Conservation (phyloP, 1,284 basidiomycete species). For the Amylostereum areolatum region DNA sequence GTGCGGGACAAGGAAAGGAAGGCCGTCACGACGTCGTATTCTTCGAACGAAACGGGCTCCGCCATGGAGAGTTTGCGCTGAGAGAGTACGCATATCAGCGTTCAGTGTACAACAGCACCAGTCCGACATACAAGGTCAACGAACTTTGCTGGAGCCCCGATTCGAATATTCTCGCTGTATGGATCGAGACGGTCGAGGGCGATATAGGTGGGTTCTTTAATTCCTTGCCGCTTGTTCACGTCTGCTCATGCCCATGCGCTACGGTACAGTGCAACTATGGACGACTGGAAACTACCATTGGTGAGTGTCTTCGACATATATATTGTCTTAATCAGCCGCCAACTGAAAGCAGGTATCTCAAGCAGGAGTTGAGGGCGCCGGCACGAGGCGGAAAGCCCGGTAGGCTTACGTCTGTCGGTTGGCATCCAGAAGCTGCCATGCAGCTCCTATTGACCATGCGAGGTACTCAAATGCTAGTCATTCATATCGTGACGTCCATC, state of each 20-base stretch:
- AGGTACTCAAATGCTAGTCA: slow-evolving; percentile 38
- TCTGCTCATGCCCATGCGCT: slow-evolving; percentile 1
- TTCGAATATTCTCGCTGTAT: slow-evolving; percentile 81
- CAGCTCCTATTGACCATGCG: slow-evolving; percentile 64
- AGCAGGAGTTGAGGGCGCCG: slow-evolving; percentile 73
- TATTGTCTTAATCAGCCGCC: not conserved
- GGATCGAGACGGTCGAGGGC: slow-evolving; percentile 66
- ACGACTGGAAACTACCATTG: slow-evolving; percentile 95
- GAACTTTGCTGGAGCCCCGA: slow-evolving; percentile 88
- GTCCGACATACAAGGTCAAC: slow-evolving; percentile 53
- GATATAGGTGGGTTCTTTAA: slow-evolving; percentile 55
- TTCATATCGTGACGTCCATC: not conserved
- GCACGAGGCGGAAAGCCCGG: slow-evolving; percentile 16
- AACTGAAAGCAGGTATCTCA: slow-evolving; percentile 66
- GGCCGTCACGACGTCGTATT: slow-evolving; percentile 88
- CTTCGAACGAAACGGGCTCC: slow-evolving; percentile 91
- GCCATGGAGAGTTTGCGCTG: slow-evolving; percentile 86
- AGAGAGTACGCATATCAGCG: slow-evolving; percentile 37
- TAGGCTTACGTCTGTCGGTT: slow-evolving; percentile 65
- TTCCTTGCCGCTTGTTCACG: not conserved
- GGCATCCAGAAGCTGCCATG: slow-evolving; percentile 85
- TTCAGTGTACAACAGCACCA: slow-evolving; percentile 18
- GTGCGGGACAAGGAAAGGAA: slow-evolving; percentile 60
- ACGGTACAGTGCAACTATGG: slow-evolving; percentile 78
- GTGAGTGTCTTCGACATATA: slow-evolving; percentile 31